Evolutionary conservation across 1,139 yeast genomes (phyloP).

Genomic region (Debaryomyces subglobosus): DNA sequence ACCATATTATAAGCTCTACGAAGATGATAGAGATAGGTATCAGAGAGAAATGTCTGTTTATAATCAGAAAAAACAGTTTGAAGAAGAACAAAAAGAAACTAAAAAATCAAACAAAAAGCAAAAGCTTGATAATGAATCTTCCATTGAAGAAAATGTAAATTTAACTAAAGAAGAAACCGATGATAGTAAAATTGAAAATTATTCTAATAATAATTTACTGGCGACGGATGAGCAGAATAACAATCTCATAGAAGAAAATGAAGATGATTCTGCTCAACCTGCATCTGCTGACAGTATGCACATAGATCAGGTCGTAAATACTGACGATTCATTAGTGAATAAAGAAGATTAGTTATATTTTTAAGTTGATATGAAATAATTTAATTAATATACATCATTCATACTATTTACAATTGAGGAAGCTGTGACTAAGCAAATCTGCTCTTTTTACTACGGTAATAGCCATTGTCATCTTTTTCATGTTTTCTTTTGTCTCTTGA

Average conservation of each 20-base stretch:
- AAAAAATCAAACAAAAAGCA: constrained; percentile 18
- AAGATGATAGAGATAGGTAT: constrained; percentile 78
- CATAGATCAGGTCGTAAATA: constrained; percentile 1
- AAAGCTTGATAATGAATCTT: constrained; percentile 14
- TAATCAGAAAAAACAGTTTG: constrained; percentile 37
- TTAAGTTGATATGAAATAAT: neutral
- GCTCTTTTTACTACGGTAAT: constrained; percentile 65
- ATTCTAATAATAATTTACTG: constrained; percentile 4
- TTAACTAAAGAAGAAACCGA: constrained; percentile 15
- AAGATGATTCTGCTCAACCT: constrained; percentile 10
- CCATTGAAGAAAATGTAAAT: constrained; percentile 1
- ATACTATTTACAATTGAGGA: constrained; percentile 1
- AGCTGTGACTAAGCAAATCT: constrained; percentile 14
- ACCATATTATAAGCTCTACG: constrained; percentile 77
- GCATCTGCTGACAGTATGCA: neutral
- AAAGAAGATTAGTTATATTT: constrained; percentile 1
- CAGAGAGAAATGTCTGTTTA: constrained; percentile 73
- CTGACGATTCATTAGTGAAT: neutral
- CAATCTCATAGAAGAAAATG: constrained; percentile 19
- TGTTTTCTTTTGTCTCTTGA: constrained; percentile 76
- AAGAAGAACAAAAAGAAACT: constrained; percentile 16
- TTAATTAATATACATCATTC: neutral
- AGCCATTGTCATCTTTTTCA: constrained; percentile 76
- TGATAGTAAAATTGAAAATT: constrained; percentile 15
- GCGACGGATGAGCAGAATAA: constrained; percentile 5